A percentile compares a stretch with the other conserved stretches of the same genome.
Evolutionary conservation across 2,329 filamentous ascomycete species (phyloP).

Genomic region (Aspergillus puulaauensis): DNA sequence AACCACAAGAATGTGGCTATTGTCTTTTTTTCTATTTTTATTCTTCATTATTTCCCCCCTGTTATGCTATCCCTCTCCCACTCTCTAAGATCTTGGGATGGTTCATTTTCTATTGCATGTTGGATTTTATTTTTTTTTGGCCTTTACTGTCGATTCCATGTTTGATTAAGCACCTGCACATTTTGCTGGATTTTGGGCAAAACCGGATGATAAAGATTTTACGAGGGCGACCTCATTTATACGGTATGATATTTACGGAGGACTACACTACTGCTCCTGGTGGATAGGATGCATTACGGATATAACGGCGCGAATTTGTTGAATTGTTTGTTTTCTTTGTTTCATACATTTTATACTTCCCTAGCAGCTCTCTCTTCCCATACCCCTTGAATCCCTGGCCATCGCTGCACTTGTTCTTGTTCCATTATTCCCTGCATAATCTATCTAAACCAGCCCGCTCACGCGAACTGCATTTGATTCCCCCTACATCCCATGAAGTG

Average conservation of each 20-base stretch:
- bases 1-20: not conserved
- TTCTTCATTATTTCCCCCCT: constrained; percentile 12
- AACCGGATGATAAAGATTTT: constrained; percentile 16
- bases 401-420: not conserved
- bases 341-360: not conserved
- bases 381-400: not conserved
- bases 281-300: constrained; percentile 6
- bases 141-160: constrained; percentile 13
- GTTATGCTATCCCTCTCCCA: constrained; percentile 15
- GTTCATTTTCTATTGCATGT: constrained; percentile 14
- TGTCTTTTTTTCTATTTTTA: constrained; percentile 1
- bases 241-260: constrained; percentile 7
- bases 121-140: constrained; percentile 12
- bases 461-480: constrained; percentile 16
- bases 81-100: constrained; percentile 7
- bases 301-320: not conserved
- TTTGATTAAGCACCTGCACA: constrained; percentile 15
- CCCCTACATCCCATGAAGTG: not conserved
- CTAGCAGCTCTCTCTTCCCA: not conserved
- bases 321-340: constrained; percentile 8
- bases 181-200: constrained; percentile 10
- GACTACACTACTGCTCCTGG: constrained; percentile 2
- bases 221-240: constrained; percentile 23
- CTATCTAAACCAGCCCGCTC: constrained; percentile 16
- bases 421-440: not conserved